These are phyloP conservation scores for Chaetothyriales sp. DNA, from an alignment of 2,329 filamentous ascomycete species.

Conservation along the genomic window DNA sequence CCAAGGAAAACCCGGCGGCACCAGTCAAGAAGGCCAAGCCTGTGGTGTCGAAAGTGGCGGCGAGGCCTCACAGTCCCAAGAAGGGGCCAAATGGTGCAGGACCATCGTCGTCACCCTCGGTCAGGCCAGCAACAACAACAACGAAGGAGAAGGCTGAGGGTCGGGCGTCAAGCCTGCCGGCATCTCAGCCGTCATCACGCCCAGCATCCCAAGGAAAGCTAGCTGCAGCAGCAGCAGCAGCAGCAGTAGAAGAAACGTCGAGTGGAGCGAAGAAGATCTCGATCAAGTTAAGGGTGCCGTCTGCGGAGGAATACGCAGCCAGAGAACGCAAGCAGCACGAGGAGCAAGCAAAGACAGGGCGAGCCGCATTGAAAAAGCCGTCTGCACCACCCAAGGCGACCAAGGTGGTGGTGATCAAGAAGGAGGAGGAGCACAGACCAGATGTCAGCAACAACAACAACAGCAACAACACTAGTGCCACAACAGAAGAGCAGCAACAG, in stretches of 20 bases:
- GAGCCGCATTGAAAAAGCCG: slow-evolving; percentile 23
- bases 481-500: slow-evolving; percentile 6
- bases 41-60: slow-evolving; percentile 22
- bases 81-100: background rate
- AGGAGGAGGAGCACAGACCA: too few relatives aligned
- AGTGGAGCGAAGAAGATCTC: slow-evolving; percentile 37
- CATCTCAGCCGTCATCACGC: slow-evolving; percentile 2
- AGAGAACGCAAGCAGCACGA: slow-evolving; percentile 29
- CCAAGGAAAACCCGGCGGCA: slow-evolving; percentile 28
- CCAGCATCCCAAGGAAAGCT: slow-evolving; percentile 15
- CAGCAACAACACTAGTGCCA: too few relatives aligned
- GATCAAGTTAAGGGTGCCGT: slow-evolving; percentile 44
- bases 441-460: too few relatives aligned
- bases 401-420: too few relatives aligned
- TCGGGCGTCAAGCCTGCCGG: background rate
- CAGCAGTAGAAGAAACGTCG: slow-evolving; percentile 33
- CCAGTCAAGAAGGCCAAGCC: slow-evolving; percentile 47
- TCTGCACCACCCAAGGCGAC: slow-evolving; percentile 15
- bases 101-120: background rate
- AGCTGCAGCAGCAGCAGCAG: slow-evolving; percentile 21
- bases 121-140: too few relatives aligned
- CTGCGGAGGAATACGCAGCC: slow-evolving; percentile 41
- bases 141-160: background rate
- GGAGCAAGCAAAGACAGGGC: slow-evolving; percentile 26
- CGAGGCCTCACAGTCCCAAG: background rate